These are phyloP conservation scores for Salvia miltiorrhiza DNA, from an alignment of 257 asterid species.

Conservation along the genomic window DNA sequence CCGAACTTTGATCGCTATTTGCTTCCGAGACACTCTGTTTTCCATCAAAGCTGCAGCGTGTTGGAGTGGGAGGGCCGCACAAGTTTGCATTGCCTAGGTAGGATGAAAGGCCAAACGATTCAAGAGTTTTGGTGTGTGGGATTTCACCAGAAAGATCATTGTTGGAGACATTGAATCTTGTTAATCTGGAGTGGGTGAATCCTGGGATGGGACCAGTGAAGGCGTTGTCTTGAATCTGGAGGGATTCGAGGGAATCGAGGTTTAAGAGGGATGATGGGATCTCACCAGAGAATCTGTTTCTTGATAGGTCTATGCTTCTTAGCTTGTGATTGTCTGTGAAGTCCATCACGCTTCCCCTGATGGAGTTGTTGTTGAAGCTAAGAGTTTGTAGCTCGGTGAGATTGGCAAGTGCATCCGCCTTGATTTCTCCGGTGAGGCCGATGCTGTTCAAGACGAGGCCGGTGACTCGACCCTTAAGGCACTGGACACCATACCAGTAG, in stretches of 20 bases:
- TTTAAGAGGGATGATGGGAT: conserved; percentile 43
- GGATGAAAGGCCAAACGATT: conserved; percentile 30
- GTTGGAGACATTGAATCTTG: conserved; percentile 48
- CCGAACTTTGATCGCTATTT: conserved; percentile 6
- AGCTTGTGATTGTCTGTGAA: conserved; percentile 42
- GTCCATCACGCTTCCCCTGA: conserved; percentile 50
- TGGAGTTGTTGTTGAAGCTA: conserved; percentile 55
- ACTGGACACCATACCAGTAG: conserved; percentile 56
- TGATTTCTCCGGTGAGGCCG: conserved; percentile 44
- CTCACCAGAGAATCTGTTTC: conserved; percentile 44
- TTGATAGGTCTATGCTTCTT: conserved; percentile 44
- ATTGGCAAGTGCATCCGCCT: conserved; percentile 37
- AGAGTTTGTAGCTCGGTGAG: conserved; percentile 47
- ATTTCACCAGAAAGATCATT: conserved; percentile 55
- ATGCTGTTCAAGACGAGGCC: conserved; percentile 47
- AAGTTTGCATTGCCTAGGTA: conserved; percentile 34
- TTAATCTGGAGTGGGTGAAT: conserved; percentile 45
- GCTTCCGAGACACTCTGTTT: conserved; percentile 14
- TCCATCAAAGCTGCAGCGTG: not conserved
- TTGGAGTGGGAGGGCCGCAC: conserved; percentile 34
- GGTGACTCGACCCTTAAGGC: conserved; percentile 55
- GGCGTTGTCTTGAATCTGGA: conserved; percentile 53
- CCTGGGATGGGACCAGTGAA: conserved; percentile 48
- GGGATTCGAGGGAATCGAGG: conserved; percentile 42
- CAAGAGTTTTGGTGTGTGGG: conserved; percentile 47